Percentiles rank a stretch among this genome's conserved stretches.
These are phyloP conservation scores for Gautieria morchelliformis DNA, from an alignment of 768 basidiomycete species.

Conservation along the genomic window DNA sequence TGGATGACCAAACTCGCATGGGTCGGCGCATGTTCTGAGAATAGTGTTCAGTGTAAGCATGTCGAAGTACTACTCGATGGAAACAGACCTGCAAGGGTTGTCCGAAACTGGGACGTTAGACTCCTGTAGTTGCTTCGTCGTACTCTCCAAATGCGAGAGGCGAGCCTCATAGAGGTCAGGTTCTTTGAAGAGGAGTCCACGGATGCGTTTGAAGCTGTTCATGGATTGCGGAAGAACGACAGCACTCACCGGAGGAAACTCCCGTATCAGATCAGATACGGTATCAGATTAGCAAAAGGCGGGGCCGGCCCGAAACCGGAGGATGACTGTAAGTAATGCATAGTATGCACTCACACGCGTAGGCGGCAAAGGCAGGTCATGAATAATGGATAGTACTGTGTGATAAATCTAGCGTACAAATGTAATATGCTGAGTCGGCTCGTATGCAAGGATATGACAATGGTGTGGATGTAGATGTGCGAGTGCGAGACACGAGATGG, in stretches of 20 bases:
- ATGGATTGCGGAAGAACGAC: neutral
- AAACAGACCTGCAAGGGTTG: constrained; percentile 47
- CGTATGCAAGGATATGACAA: constrained; percentile 4
- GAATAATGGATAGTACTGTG: constrained; percentile 1
- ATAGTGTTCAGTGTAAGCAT: neutral
- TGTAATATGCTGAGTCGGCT: constrained; percentile 7
- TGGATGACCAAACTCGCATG: constrained; percentile 74
- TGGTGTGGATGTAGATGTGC: neutral
- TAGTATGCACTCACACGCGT: neutral
- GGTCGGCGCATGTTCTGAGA: constrained; percentile 49
- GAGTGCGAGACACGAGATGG: neutral
- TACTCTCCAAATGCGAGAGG: neutral
- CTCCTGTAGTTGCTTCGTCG: constrained; percentile 33
- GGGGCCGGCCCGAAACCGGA: no score
- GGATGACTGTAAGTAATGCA: no score
- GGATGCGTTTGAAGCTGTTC: constrained; percentile 3
- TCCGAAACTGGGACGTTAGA: constrained; percentile 55
- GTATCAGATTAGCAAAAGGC: neutral
- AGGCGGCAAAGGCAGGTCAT: neutral
- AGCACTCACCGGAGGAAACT: neutral
- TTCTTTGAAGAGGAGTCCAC: neutral
- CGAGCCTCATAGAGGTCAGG: constrained; percentile 5
- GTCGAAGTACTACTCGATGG: no score
- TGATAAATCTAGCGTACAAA: constrained; percentile 8
- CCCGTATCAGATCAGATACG: neutral